Evolutionary conservation across 2,329 filamentous ascomycete species (phyloP).

Genomic region (Penicillium sp.): DNA sequence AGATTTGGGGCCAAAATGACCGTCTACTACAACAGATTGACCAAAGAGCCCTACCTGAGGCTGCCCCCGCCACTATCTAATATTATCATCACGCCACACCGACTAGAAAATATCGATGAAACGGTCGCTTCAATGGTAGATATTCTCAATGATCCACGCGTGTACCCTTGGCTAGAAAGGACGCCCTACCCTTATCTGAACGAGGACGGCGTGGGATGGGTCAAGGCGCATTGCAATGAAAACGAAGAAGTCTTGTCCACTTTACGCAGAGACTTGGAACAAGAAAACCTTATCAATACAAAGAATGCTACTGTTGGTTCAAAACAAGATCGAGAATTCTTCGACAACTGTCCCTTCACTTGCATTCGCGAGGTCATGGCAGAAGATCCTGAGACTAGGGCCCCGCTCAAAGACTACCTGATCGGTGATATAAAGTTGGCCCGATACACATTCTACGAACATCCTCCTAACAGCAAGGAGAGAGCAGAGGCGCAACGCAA

Average conservation of each 20-base stretch:
- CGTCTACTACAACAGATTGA: constrained; percentile 12
- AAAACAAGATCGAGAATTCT: background rate
- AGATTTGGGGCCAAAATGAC: constrained; percentile 12
- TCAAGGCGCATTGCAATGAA: constrained; percentile 4
- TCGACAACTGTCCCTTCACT: constrained; percentile 22
- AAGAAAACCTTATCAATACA: background rate
- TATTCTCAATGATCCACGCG: constrained; percentile 24
- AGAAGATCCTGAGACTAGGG: constrained; percentile 3
- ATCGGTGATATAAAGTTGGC: constrained; percentile 24
- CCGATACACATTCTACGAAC: constrained; percentile 26
- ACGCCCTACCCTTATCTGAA: constrained; percentile 26
- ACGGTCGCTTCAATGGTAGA: background rate
- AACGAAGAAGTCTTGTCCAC: background rate
- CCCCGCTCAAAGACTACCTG: constrained; percentile 12
- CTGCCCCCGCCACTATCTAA: constrained; percentile 21
- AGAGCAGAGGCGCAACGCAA: constrained; percentile 8
- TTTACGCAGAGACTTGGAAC: constrained; percentile 4
- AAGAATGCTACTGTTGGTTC: background rate
- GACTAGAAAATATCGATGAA: constrained; percentile 14
- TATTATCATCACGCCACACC: constrained; percentile 28
- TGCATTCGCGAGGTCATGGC: constrained; percentile 18
- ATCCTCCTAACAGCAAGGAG: constrained; percentile 15
- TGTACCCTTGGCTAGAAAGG: constrained; percentile 21
- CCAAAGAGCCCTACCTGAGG: constrained; percentile 25
- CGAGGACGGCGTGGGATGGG: constrained; percentile 17